These are phyloP conservation scores for Candida yuanshanica DNA, from an alignment of 805 yeast genomes.

Conservation along the genomic window DNA sequence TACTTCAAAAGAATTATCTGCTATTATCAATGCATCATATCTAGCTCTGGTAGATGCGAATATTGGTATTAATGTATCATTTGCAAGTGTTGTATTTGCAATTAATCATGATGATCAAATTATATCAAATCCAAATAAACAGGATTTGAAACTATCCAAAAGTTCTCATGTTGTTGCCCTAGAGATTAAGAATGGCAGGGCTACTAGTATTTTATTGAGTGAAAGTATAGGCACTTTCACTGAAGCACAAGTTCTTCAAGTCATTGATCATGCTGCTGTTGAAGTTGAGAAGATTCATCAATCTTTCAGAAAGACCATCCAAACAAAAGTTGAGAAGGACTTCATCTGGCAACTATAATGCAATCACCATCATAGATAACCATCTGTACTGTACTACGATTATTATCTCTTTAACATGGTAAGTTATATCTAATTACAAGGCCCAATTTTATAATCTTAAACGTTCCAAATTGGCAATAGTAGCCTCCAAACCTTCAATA, in stretches of 20 bases:
- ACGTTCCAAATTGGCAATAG: constrained; percentile 78
- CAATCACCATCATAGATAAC: not conserved
- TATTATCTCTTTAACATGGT: not conserved
- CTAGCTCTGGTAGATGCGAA: constrained; percentile 80
- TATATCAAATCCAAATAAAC: constrained; percentile 40
- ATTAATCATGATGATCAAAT: constrained; percentile 28
- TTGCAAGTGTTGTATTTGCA: constrained; percentile 50
- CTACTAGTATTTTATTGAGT: constrained; percentile 52
- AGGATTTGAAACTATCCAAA: constrained; percentile 35
- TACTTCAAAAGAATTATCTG: constrained; percentile 20
- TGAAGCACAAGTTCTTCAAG: constrained; percentile 45
- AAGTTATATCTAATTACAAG: not conserved
- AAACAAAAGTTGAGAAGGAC: constrained; percentile 43
- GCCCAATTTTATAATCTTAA: constrained; percentile 45
- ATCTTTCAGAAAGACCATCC: constrained; percentile 42
- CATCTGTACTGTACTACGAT: not conserved
- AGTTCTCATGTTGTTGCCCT: constrained; percentile 68
- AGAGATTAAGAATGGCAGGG: constrained; percentile 43
- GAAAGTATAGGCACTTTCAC: constrained; percentile 73
- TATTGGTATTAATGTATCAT: constrained; percentile 59
- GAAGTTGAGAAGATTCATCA: constrained; percentile 43
- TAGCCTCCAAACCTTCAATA: constrained; percentile 81
- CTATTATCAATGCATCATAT: constrained; percentile 56
- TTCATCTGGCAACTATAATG: constrained; percentile 49
- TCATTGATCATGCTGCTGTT: constrained; percentile 46